These are phyloP conservation scores for Cylindrotheca closterium DNA, from an alignment of 108 stramenopile species.

Conservation along the genomic window DNA sequence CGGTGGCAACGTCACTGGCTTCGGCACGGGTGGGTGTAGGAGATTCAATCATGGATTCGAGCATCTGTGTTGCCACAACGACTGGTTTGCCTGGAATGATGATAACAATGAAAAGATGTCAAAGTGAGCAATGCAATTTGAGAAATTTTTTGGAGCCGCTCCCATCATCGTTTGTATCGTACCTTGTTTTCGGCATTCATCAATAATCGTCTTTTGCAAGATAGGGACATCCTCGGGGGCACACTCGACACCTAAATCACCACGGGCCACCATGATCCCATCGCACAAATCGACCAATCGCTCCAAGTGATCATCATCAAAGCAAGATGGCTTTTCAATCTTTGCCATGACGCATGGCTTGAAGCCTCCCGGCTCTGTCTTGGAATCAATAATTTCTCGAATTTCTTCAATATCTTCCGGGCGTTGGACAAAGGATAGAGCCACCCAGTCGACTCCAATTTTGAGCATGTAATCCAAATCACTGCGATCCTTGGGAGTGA, in stretches of 20 bases:
- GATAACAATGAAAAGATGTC: neutral
- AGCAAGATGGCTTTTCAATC: constrained; percentile 94
- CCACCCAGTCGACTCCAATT: constrained; percentile 95
- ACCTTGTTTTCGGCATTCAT: constrained; percentile 83
- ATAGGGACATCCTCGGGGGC: constrained; percentile 95
- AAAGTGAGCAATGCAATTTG: no score
- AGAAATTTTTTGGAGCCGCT: no score
- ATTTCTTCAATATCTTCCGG: constrained; percentile 91
- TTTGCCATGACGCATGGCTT: constrained; percentile 92
- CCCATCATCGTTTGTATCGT: no score
- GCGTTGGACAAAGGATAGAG: constrained; percentile 92
- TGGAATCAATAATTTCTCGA: constrained; percentile 63
- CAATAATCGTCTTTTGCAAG: constrained; percentile 93
- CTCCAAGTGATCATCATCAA: constrained; percentile 71
- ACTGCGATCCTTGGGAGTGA: constrained; percentile 90
- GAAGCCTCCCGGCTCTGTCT: constrained; percentile 58
- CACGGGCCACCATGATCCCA: constrained; percentile 97
- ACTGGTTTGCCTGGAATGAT: constrained; percentile 19
- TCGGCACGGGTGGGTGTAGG: constrained; percentile 96
- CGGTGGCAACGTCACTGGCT: constrained; percentile 93
- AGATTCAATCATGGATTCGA: constrained; percentile 88
- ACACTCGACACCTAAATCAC: constrained; percentile 96
- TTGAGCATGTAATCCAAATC: constrained; percentile 71
- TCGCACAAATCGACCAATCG: constrained; percentile 84
- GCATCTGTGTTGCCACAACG: constrained; percentile 67